Evolutionary conservation across 352 stramenopile genomes (phyloP).

Genomic region (Phytophthora idaei): DNA sequence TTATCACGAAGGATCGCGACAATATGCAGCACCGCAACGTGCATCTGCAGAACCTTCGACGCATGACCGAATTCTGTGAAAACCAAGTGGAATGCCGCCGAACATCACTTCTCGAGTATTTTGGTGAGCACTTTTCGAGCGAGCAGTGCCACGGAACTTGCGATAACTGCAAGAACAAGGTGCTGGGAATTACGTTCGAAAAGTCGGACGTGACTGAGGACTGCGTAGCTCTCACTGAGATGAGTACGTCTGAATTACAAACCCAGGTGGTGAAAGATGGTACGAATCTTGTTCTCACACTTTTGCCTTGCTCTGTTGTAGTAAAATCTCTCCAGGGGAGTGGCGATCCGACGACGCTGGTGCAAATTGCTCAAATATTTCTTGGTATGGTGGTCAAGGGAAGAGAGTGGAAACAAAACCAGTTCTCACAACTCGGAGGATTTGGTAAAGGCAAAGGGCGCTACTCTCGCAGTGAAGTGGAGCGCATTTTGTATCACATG

Average conservation of each 20-base stretch:
- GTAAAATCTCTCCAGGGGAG: conserved; percentile 68
- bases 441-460: conserved; percentile 77
- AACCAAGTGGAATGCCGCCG: conserved; percentile 88
- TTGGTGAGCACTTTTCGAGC: conserved; percentile 87
- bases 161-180: conserved; percentile 89
- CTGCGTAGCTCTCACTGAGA: conserved; percentile 59
- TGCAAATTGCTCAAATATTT: conserved; percentile 80
- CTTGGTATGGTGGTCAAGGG: conserved; percentile 70
- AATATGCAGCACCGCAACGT: conserved; percentile 84
- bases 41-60: conserved; percentile 80
- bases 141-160: conserved; percentile 77
- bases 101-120: conserved; percentile 86
- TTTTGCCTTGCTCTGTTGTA: conserved; percentile 17
- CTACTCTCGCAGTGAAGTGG: conserved; percentile 79
- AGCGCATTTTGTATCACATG: conserved; percentile 90
- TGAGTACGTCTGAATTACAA: conserved; percentile 50
- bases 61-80: conserved; percentile 89
- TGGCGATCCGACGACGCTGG: conserved; percentile 67
- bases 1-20: conserved; percentile 83
- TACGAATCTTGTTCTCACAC: neutral
- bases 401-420: conserved; percentile 71
- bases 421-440: conserved; percentile 59
- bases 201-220: conserved; percentile 82
- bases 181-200: conserved; percentile 65
- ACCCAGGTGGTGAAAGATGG: neutral